Base-by-base conservation (phyloP, 1,139 yeast genomes). In the Saccharomyces hybrid region DNA sequence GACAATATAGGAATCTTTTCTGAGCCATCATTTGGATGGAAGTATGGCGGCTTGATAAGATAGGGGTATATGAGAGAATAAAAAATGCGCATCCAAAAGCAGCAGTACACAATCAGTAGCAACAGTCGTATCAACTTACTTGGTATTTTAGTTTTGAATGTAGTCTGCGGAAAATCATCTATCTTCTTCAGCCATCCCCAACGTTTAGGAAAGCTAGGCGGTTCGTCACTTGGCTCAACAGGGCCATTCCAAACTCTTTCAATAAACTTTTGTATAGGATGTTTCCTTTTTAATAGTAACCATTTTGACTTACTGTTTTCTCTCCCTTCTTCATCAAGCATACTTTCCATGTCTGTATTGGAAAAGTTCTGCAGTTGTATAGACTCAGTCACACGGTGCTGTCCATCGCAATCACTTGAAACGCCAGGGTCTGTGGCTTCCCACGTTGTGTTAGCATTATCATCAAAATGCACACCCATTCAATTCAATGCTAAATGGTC, bases 181-280 rank as follows among this genome's bases (percentile, higher is more conserved):
- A 79, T 55, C 32, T 59, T 61, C 20, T 62, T 60, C 1, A 78
- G 57, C 9, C 58, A 44, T 4, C 34, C 29, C 58, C 60, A 61
- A 23, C 54, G 51, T 27, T 50, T 34, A 1, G 56, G 59, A 47
- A 71, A 62, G 3, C 58, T 57, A 1, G 86, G 84, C 1, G 82
- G 77, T 0, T 72, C 73, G 61, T 84, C 88, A 25, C 58, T 57
- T 1, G 82, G 78, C 2, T 62, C 60, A 2, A 56, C 63, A 0
- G 88, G 88, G 0, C 89, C 89, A 16, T 71, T 51, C 83, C 85
- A 79, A 6, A 74, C 28, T 42, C 58, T 63, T 25, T 60, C 48
- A 5, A 64, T 26, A 23, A 63, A 50, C 26, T 61, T 57, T 26
- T 50, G 56, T 2, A 64, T 5, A 2, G 55, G 53, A 47, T 64